Base-by-base conservation (phyloP, 1,284 basidiomycete genomes). In the Cryptococcus amylolentus region DNA sequence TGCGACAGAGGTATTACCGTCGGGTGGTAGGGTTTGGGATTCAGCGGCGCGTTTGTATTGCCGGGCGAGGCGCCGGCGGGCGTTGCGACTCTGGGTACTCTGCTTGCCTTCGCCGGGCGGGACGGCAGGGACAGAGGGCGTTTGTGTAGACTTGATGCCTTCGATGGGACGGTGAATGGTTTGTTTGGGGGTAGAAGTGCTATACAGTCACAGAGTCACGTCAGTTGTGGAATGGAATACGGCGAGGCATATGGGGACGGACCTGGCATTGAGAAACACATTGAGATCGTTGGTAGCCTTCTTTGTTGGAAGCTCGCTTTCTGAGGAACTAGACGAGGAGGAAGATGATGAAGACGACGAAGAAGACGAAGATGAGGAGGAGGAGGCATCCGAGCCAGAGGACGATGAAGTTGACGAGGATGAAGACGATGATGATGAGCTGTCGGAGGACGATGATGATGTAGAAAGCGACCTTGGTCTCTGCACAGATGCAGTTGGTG, bases 61-160 rank as follows among this genome's bases (percentile, higher is more conserved):
- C 16, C 65, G 54, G 37, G 67, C 63, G 18, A 57, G 46, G 4
- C 68, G 56, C 5, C 73, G 66, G 23, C 72, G 63, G 9, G 49
- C 54, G 54, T 77, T 77, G 1, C 76, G 68, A 28, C 70, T 66
- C 31, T 71, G 65, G 0, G 76, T 77, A 9, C 63, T 39, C 1
- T 57, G n/a, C 46, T 67, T 72, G 23, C 76, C 75, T 46, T 71
- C 61, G 8, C 73, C 72, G 8, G 76, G 76, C 0, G 73, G 70
- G 5, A 66, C 61, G 26, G 52, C 45, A 5, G 53, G 39, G 31
- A 35, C 31, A 35, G 12, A 12, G 28, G 7, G 46, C 20, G 27
- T 9, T 13, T 5, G 50, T 18, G 1, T 43, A 12, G 5, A 10
- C 31, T 35, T 35, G 3, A 8, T 10, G 6, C 2, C 31, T 35